Base-by-base conservation (phyloP, 2,329 filamentous ascomycete genomes). In the Penicillium brevicompactum region DNA sequence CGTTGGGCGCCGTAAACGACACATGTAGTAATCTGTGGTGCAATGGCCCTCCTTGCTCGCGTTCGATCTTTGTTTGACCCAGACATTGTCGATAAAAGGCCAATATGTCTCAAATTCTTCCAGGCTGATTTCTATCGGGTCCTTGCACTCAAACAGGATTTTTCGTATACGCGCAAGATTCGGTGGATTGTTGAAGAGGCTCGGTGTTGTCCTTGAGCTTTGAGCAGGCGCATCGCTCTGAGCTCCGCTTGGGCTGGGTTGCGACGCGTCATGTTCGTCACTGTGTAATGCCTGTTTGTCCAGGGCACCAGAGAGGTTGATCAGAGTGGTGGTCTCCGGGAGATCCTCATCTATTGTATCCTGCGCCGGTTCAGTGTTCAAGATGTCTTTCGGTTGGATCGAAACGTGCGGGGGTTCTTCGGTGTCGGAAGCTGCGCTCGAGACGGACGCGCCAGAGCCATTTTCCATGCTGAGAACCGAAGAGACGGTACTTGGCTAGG, bases 61-160 rank as follows among this genome's bases (percentile, higher is more conserved):
- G 55, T 75, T 73, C 14, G 70, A 71, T 55, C 77, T 72, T 58
- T 78, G 75, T 50, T 78, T 78, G 10, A 79, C 76, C 77, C 77
- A 80, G n/a, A 79, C 74, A 59, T 80, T 80, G 60, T 80, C 78
- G 47, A 80, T 75, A 49, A 77, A 80, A 6, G 77, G 77, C 72
- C 76, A 79, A 59, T 78, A 79, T 14, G 68, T 73, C 54, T 78
- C 75, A 55, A 78, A 80, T 49, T 80, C 78, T 22, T 74, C 71
- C 37, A 75, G 61, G 16, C 72, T 75, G 44, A 80, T 74, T 63
- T 80, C 77, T 48, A 80, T 74, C 6, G 76, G 72, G 38, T 79
- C 76, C 45, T 72, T 75, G 62, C 78, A 70, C 47, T 78, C 76
- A 56, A 79, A 79, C 44, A 80, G 62, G 22, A 75, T 68, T 50